phyloP scores from a whole-genome alignment of 2,329 filamentous ascomycete species.

The Parafenestella ontariensis region DNA sequence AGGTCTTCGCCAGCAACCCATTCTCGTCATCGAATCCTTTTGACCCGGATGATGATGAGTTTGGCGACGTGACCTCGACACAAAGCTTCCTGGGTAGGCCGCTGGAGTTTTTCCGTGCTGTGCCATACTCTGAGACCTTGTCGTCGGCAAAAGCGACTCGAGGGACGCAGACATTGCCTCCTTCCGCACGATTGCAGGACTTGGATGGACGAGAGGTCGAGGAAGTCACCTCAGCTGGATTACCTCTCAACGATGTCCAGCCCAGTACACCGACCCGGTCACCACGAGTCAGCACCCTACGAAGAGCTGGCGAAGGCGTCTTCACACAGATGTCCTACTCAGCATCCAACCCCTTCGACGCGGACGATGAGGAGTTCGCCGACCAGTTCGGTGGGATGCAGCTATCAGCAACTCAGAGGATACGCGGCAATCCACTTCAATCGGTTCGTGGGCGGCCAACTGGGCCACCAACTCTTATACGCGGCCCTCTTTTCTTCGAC shows the following conservation, averaged over 20 bases:
- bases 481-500: no score
- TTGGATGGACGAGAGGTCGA: no score
- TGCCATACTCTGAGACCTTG: no score
- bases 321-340: background rate
- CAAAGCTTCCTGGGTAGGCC: no score
- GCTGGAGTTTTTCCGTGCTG: no score
- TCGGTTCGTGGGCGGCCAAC: background rate
- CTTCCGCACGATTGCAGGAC: no score
- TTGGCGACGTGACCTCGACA: background rate
- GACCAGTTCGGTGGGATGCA: no score
- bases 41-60: slow-evolving; percentile 7
- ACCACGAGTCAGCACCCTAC: background rate
- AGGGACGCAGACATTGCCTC: no score
- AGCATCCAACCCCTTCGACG: background rate
- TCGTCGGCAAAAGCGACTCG: background rate
- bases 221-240: no score
- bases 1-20: background rate
- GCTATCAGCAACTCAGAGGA: no score
- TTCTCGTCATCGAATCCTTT: background rate
- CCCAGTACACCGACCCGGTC: background rate
- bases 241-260: no score
- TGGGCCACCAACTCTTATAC: no score
- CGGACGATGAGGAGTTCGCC: background rate
- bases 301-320: background rate
- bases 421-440: background rate